Evolutionary conservation across 306 rosid species (phyloP), one percentile per base, ranked within the genome.

Genomic region (Quercus agrifolia): DNA sequence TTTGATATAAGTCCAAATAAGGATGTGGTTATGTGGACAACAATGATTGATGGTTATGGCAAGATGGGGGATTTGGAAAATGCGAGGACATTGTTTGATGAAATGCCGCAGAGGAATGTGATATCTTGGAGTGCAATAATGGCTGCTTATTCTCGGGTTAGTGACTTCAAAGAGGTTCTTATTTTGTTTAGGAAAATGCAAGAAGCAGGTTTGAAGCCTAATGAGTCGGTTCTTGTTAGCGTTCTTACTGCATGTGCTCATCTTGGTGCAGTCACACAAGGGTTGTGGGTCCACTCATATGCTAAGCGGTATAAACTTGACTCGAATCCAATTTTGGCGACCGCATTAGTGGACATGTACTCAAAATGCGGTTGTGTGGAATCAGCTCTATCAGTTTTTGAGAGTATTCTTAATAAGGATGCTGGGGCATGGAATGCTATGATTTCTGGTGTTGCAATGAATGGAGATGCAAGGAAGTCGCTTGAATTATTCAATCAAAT

Each of bases 1-100:
- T 92, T 94, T 62, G 92, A 91, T 77, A 38, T 31, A 86, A 81
- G 71, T 62, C 3, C 78, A 0, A 54, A 38, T 54, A 94, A 79
- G 77, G 98, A 94, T 70, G 98, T 94, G 49, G 94, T 94, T 31
- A 78, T 89, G 70, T 90, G 97, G 97, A 94, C 97, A 25, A 83
- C 91, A 0, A 88, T 94, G 97, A 66, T 89, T 11, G 90, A 92
- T 38, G 97, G 97, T 56, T 92, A 92, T 73, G 97, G 98, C 21
- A 94, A 92, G 77, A 68, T 78, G 8, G 97, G 94, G 41, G 72
- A 91, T 52, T 78, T 89, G 56, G 84, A 85, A 2, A 87, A 38
- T 78, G 98, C 98, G 0, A 75, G 93, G 70, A 78, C 31, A 14
- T 1, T 94, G 92, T 94, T 94, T 75, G 94, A 94, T 18, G 79